Conservation (phyloP, 192 early-diverging fungal species). For the Linderina pennispora region DNA sequence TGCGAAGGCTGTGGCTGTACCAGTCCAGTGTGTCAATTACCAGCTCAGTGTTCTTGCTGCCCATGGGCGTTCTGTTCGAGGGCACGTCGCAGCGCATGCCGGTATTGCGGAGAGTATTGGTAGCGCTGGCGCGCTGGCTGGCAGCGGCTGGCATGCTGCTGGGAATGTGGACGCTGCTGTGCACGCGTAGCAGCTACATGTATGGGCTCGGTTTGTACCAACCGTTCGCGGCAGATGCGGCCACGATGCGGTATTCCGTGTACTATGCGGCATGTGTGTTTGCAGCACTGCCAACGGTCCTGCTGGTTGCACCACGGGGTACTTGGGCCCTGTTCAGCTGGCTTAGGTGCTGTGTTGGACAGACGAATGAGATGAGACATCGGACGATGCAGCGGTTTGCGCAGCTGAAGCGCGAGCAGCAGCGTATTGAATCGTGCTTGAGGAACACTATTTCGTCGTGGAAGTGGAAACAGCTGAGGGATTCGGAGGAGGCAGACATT, state of each 20-base stretch:
- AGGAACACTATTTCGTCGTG: conserved; percentile 36
- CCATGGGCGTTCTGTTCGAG: conserved; percentile 34
- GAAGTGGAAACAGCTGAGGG: conserved; percentile 17
- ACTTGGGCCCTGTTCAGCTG: conserved; percentile 42
- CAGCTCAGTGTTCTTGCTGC: conserved; percentile 20
- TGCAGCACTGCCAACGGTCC: conserved; percentile 28
- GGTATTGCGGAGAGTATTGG: conserved; percentile 11
- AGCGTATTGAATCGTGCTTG: conserved; percentile 21
- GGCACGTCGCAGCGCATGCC: conserved; percentile 20
- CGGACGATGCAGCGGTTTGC: conserved; percentile 9
- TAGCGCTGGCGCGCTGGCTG: conserved; percentile 18
- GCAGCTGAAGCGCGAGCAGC: conserved; percentile 15
- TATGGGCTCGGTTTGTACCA: conserved; percentile 22
- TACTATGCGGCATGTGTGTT: conserved; percentile 24
- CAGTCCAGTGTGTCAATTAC: conserved; percentile 28
- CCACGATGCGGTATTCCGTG: conserved; percentile 32
- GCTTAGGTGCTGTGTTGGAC: conserved; percentile 30
- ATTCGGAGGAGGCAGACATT: neutral
- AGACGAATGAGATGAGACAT: conserved; percentile 20
- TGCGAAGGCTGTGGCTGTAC: conserved; percentile 41
- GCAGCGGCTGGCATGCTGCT: conserved; percentile 3
- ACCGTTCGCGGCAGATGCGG: conserved; percentile 10
- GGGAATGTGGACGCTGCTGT: conserved; percentile 13
- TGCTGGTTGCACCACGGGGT: conserved; percentile 29
- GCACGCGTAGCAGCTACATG: neutral